phyloP scores from a whole-genome alignment of 2,329 filamentous ascomycete genomes.

The Helicocarpus griseus region DNA sequence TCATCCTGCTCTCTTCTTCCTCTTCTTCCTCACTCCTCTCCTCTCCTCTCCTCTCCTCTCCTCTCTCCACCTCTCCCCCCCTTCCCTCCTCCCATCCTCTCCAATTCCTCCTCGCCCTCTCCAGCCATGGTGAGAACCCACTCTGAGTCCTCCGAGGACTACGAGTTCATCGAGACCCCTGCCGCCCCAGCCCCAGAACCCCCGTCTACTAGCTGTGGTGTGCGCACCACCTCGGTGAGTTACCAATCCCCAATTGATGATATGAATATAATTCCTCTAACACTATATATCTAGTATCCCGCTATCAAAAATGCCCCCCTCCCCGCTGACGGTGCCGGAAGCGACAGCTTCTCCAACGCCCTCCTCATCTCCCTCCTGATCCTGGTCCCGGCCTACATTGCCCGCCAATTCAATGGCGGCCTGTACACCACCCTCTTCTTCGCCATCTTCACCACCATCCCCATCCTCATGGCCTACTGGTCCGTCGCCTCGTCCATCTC shows the following conservation, averaged over 20 bases:
- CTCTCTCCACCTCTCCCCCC: slow-evolving; percentile 9
- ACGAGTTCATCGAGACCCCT: slow-evolving; percentile 51
- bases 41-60: slow-evolving; percentile 9
- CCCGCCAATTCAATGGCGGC: slow-evolving; percentile 76
- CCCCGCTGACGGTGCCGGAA: slow-evolving; percentile 76
- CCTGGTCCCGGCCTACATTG: slow-evolving; percentile 66
- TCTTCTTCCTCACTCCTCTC: background rate
- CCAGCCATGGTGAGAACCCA: slow-evolving; percentile 30
- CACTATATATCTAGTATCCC: slow-evolving; percentile 52
- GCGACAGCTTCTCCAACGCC: slow-evolving; percentile 78
- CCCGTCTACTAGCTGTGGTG: slow-evolving; percentile 48
- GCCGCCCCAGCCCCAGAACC: slow-evolving; percentile 43
- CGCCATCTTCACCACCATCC: slow-evolving; percentile 64
- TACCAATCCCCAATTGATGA: slow-evolving; percentile 1
- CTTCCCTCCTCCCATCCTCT: slow-evolving; percentile 16
- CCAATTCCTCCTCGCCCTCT: slow-evolving; percentile 19
- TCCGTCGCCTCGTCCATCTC: slow-evolving; percentile 66
- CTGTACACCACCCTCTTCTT: slow-evolving; percentile 84
- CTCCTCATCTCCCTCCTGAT: slow-evolving; percentile 62
- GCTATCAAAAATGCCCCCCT: slow-evolving; percentile 90
- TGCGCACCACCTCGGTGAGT: slow-evolving; percentile 52
- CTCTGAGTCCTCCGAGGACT: slow-evolving; percentile 38
- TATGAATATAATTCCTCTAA: slow-evolving; percentile 3
- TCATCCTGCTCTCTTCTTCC: too few relatives aligned
- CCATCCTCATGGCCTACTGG: slow-evolving; percentile 78